Base-by-base conservation (phyloP, 2,329 filamentous ascomycete species). In the Neonectria punicea region DNA sequence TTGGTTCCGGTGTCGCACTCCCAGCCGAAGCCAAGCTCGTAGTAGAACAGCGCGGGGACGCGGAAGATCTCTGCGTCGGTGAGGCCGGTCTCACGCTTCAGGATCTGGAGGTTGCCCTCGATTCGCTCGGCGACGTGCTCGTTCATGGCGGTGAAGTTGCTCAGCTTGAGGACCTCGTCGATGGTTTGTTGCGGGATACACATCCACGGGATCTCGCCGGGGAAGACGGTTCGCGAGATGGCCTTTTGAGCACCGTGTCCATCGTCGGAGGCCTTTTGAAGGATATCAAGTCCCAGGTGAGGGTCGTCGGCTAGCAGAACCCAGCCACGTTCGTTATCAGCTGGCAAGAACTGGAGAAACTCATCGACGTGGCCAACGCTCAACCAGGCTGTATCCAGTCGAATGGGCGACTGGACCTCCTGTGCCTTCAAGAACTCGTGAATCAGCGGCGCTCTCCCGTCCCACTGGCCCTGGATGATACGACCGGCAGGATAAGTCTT, bases 381-480 rank as follows among this genome's bases (percentile, higher is more conserved):
- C 2, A 77, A 39, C 74, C 74, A 77, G 1, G 32, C 61, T 2
- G 73, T 75, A 36, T 77, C 79, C 0, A 82, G 68, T 0, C 75
- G 58, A 2, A 82, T 59, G 0, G 80, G 78, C 4, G 74, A 67
- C 47, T 82, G 79, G 1, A 74, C 61, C 20, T 75, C 76, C 53
- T 82, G 80, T 0, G 74, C 77, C 5, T 73, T 53, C 5, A 82
- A 66, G 30, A 77, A 77, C 1, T 64, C 59, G 1, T 73, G 47
- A 25, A 81, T 70, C 9, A 70, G 58, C 4, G 71, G 70, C 4
- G 54, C 39, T 5, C 43, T n/a, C 14, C 56, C 58, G 1, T 63
- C 46, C 30, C 57, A 67, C 1, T 64, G 60, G 4, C 74, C 73
- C 56, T 63, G 57, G n/a, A 75, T 69, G 2, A 69, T 44, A 20